These are phyloP conservation scores for Coffea humblotiana DNA, from an alignment of 305 asterid genomes.

Conservation along the genomic window DNA sequence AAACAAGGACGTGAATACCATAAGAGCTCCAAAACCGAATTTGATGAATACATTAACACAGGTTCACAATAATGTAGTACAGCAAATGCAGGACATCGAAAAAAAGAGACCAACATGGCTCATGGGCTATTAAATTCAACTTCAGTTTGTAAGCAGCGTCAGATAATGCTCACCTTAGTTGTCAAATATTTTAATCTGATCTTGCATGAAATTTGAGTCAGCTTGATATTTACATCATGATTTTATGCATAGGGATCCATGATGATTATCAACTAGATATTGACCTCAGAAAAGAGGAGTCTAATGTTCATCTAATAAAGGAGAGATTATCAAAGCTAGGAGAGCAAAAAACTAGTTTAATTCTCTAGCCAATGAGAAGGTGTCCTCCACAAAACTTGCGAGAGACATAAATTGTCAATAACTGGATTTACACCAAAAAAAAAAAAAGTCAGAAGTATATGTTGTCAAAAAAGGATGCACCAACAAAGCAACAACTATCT, in stretches of 20 bases:
- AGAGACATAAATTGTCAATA: no score
- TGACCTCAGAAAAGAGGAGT: background rate
- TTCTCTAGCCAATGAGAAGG: background rate
- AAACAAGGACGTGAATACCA: background rate
- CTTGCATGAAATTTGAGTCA: background rate
- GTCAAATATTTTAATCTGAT: background rate
- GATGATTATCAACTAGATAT: background rate
- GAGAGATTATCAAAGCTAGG: background rate
- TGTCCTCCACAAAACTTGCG: background rate
- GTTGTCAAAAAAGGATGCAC: background rate
- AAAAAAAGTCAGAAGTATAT: background rate
- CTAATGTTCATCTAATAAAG: background rate
- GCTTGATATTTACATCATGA: background rate
- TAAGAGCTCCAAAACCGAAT: background rate
- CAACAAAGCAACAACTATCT: background rate
- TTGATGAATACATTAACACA: background rate
- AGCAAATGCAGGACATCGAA: no score
- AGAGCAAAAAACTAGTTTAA: background rate
- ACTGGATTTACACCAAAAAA: no score
- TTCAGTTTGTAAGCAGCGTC: background rate
- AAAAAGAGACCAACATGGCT: background rate
- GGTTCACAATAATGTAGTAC: background rate
- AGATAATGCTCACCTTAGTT: background rate
- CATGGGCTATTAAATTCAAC: background rate
- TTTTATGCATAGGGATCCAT: background rate